These are phyloP conservation scores for Fraxinus cuspidata DNA, from an alignment of 257 asterid genomes.

Conservation along the genomic window DNA sequence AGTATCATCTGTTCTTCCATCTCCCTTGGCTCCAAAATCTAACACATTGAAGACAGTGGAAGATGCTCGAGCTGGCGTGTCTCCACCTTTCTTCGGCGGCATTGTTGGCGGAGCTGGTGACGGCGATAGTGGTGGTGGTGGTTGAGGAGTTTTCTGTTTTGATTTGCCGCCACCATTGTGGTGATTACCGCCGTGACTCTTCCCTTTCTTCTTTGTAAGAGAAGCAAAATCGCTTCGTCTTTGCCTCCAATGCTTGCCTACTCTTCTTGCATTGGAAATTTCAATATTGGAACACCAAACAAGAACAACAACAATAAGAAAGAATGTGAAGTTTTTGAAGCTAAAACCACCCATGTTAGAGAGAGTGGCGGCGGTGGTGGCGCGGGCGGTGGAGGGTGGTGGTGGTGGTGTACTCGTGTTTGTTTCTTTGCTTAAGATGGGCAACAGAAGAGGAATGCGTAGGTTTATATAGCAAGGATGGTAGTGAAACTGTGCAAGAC, in stretches of 20 bases:
- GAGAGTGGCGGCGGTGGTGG: slow-evolving; percentile 17
- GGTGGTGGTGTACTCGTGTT: not conserved
- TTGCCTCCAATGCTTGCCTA: slow-evolving; percentile 57
- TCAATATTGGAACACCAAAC: slow-evolving; percentile 56
- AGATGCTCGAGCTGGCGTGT: slow-evolving; percentile 18
- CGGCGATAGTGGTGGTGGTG: slow-evolving; percentile 21
- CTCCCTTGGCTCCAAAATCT: slow-evolving; percentile 89
- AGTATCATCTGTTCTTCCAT: slow-evolving; percentile 88
- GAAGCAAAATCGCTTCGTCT: slow-evolving; percentile 38
- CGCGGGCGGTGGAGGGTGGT: not conserved
- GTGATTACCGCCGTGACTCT: slow-evolving; percentile 39
- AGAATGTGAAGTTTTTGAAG: slow-evolving; percentile 52
- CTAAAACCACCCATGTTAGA: slow-evolving; percentile 47
- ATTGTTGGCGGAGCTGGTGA: slow-evolving; percentile 23
- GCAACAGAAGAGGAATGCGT: slow-evolving; percentile 44
- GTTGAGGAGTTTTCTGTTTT: slow-evolving; percentile 37
- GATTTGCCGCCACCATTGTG: slow-evolving; percentile 47
- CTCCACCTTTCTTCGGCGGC: slow-evolving; percentile 35
- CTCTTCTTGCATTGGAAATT: slow-evolving; percentile 65
- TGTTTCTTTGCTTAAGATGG: not conserved
- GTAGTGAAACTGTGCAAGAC: slow-evolving; percentile 24
- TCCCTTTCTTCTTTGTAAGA: slow-evolving; percentile 61
- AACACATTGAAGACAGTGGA: slow-evolving; percentile 60
- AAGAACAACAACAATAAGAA: slow-evolving; percentile 42
- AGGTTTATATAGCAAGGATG: slow-evolving; percentile 55